Percentiles rank a stretch among this genome's conserved stretches.
These are phyloP conservation scores for Tylopilus subfusipes DNA, from an alignment of 768 basidiomycete species.

Conservation along the genomic window DNA sequence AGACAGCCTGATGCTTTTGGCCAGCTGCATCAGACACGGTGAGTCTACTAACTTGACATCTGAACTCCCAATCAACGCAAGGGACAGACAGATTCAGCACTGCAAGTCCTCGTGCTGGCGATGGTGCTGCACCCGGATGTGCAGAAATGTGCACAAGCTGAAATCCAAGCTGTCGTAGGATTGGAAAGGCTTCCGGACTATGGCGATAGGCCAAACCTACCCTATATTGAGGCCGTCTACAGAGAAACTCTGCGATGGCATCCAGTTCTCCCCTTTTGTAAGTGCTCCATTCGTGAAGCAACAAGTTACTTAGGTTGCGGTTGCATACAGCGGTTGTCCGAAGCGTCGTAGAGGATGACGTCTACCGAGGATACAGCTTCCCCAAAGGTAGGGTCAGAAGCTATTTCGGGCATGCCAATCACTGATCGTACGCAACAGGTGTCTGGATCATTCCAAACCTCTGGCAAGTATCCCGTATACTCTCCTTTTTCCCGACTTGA, in stretches of 20 bases:
- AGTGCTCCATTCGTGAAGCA: not conserved
- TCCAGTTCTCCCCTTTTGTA: constrained; percentile 7
- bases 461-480: not conserved
- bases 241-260: constrained; percentile 9
- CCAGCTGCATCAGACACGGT: constrained; percentile 8
- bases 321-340: constrained; percentile 1
- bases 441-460: constrained; percentile 6
- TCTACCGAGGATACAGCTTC: constrained; percentile 10
- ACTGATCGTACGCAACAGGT: not conserved
- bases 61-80: not conserved
- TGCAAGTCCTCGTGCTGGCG: constrained; percentile 3
- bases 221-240: constrained; percentile 1
- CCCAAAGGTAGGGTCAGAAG: not conserved
- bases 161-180: constrained; percentile 7
- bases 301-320: not conserved
- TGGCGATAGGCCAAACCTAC: not conserved
- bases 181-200: constrained; percentile 4
- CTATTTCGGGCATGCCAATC: not conserved
- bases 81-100: constrained; percentile 4
- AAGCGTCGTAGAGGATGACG: constrained; percentile 5
- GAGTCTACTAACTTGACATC: not conserved
- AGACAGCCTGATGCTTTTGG: not conserved
- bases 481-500: not conserved
- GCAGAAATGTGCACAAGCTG: constrained; percentile 5
- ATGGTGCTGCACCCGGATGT: constrained; percentile 8